Evolutionary conservation across 345 rosid species (phyloP).

Genomic region (Rhodomyrtus tomentosa): DNA sequence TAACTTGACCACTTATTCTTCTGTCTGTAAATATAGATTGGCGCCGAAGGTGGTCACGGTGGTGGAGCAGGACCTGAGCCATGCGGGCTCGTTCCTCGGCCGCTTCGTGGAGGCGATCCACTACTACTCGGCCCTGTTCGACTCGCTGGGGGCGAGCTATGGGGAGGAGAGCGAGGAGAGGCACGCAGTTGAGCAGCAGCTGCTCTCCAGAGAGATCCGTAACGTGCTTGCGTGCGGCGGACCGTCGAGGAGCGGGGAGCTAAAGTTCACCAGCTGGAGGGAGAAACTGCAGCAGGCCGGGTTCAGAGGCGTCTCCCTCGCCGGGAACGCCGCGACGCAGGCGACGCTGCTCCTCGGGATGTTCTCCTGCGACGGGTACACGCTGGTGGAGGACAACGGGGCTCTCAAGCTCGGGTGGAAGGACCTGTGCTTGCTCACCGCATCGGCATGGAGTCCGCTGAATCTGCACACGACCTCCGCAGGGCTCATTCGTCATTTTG

Average conservation of each 20-base stretch:
- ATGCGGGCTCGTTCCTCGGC: conserved; percentile 83
- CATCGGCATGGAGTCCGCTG: conserved; percentile 95
- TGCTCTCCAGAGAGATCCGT: conserved; percentile 77
- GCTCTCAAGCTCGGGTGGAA: conserved; percentile 97
- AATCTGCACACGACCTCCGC: neutral
- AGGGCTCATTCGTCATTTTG: conserved; percentile 3
- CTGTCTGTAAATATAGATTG: conserved; percentile 26
- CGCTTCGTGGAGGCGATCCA: conserved; percentile 97
- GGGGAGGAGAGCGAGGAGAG: conserved; percentile 98
- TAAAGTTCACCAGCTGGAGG: conserved; percentile 86
- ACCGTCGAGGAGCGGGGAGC: conserved; percentile 61
- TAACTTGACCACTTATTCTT: neutral
- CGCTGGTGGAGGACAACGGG: conserved; percentile 89
- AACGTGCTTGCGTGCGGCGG: conserved; percentile 87
- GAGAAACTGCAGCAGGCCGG: conserved; percentile 85
- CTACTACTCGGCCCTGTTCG: conserved; percentile 92
- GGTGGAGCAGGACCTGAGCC: conserved; percentile 95
- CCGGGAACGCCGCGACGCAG: conserved; percentile 89
- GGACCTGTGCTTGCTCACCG: conserved; percentile 94
- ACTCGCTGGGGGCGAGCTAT: conserved; percentile 87
- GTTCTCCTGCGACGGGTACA: conserved; percentile 94
- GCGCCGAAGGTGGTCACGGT: conserved; percentile 95
- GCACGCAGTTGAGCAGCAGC: conserved; percentile 94
- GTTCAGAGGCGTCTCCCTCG: conserved; percentile 69
- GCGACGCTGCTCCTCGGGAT: conserved; percentile 83